Evolutionary conservation across 106 monocot genomes (phyloP).

Genomic region (Vanilla planifolia): DNA sequence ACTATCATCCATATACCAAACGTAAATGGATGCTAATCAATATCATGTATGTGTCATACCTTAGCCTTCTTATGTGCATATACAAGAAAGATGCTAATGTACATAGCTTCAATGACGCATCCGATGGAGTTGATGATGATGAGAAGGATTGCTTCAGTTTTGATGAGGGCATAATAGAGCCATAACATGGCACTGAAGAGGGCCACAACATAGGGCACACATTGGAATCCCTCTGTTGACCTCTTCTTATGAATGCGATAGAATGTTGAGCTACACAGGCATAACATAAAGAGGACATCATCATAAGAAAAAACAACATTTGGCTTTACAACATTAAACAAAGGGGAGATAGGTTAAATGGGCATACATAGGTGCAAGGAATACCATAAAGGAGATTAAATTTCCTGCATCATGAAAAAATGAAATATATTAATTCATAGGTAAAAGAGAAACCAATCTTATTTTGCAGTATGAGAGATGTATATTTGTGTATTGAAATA

Average conservation of each 20-base stretch:
- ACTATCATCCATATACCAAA: too few species aligned
- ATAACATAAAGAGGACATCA: background rate
- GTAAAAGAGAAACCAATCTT: too few species aligned
- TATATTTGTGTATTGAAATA: background rate
- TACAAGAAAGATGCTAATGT: conserved; percentile 48
- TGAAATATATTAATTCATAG: background rate
- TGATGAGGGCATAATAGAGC: conserved; percentile 64
- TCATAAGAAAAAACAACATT: too few species aligned
- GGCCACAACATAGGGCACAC: conserved; percentile 51
- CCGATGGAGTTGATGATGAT: conserved; percentile 73
- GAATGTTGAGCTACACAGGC: conserved; percentile 56
- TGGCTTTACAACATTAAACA: background rate
- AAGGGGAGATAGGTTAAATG: background rate
- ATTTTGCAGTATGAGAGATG: background rate
- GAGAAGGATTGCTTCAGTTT: conserved; percentile 41
- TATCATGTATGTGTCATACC: too few species aligned
- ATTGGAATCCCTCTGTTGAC: conserved; percentile 66
- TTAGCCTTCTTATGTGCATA: conserved; percentile 46
- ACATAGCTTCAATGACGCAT: conserved; percentile 58
- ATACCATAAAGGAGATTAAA: conserved; percentile 40
- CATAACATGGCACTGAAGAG: conserved; percentile 73
- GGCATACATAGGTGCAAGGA: conserved; percentile 29
- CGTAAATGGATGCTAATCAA: too few species aligned
- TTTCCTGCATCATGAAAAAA: conserved; percentile 17
- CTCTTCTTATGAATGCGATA: conserved; percentile 41